phyloP scores from a whole-genome alignment of 2,329 filamentous ascomycete species.

The Ramularia endophylla region DNA sequence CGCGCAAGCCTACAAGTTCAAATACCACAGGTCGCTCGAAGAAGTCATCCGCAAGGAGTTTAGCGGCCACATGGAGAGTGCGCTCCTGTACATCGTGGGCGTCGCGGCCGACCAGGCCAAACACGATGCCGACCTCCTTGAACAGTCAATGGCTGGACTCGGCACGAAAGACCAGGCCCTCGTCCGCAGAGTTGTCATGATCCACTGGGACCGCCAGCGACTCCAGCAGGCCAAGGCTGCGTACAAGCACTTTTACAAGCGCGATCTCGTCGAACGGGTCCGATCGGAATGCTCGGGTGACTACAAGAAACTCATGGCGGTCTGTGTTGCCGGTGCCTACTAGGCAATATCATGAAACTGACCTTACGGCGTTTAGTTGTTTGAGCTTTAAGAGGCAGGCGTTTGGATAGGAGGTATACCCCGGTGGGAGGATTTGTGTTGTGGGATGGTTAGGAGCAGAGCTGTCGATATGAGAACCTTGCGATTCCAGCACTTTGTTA shows the following conservation, averaged over 20 bases:
- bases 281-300: conserved; percentile 73
- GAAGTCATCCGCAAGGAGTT: conserved; percentile 75
- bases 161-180: conserved; percentile 83
- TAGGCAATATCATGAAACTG: conserved; percentile 4
- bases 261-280: conserved; percentile 63
- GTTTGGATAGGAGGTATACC: too few species aligned
- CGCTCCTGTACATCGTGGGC: conserved; percentile 72
- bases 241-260: conserved; percentile 66
- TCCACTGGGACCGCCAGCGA: conserved; percentile 74
- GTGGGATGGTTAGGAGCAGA: too few species aligned
- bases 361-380: conserved; percentile 2
- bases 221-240: conserved; percentile 73
- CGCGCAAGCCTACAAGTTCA: conserved; percentile 64
- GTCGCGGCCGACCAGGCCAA: conserved; percentile 73
- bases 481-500: too few species aligned
- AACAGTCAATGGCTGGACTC: conserved; percentile 77
- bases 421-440: too few species aligned
- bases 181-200: conserved; percentile 67
- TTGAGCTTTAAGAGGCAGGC: neutral
- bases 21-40: conserved; percentile 65
- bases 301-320: conserved; percentile 71
- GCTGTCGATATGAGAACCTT: too few species aligned
- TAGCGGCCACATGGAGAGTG: conserved; percentile 85
- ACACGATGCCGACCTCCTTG: conserved; percentile 75
- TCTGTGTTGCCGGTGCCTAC: conserved; percentile 29